Evolutionary conservation across 2,329 filamentous ascomycete genomes (phyloP).

Genomic region (Penicillium aurantiogriseum): DNA sequence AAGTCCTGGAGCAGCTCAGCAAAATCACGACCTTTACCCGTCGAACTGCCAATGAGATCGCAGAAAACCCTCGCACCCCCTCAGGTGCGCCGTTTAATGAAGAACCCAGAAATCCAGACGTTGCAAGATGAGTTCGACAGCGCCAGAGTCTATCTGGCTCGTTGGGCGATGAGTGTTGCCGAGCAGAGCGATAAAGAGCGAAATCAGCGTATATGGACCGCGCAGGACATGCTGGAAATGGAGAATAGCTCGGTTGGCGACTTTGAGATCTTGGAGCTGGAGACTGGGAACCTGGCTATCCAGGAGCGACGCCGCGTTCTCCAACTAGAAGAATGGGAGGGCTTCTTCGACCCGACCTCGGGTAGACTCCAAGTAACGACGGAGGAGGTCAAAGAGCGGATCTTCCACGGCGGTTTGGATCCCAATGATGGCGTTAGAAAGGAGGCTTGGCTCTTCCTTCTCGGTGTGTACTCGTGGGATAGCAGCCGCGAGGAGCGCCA

Average conservation of each 20-base stretch:
- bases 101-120: slow-evolving; percentile 91
- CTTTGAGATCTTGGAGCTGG: slow-evolving; percentile 86
- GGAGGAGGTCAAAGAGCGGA: slow-evolving; percentile 93
- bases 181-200: slow-evolving; percentile 91
- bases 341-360: slow-evolving; percentile 74
- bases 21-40: slow-evolving; percentile 96
- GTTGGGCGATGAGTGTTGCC: slow-evolving; percentile 98
- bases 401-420: slow-evolving; percentile 92
- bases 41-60: slow-evolving; percentile 84
- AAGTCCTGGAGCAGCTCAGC: slow-evolving; percentile 91
- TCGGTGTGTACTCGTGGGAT: slow-evolving; percentile 92
- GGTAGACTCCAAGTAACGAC: slow-evolving; percentile 76
- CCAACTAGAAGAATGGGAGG: slow-evolving; percentile 82
- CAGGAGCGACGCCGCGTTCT: slow-evolving; percentile 76
- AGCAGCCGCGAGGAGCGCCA: slow-evolving; percentile 82
- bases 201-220: slow-evolving; percentile 87
- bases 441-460: slow-evolving; percentile 91
- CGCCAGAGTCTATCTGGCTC: slow-evolving; percentile 85
- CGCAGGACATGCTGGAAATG: slow-evolving; percentile 84
- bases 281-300: slow-evolving; percentile 69
- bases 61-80: slow-evolving; percentile 88
- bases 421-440: slow-evolving; percentile 88
- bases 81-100: slow-evolving; percentile 78
- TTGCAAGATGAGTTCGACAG: slow-evolving; percentile 97
- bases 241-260: slow-evolving; percentile 94